Conservation (phyloP, 345 rosid species). For the Camelina sativa region DNA sequence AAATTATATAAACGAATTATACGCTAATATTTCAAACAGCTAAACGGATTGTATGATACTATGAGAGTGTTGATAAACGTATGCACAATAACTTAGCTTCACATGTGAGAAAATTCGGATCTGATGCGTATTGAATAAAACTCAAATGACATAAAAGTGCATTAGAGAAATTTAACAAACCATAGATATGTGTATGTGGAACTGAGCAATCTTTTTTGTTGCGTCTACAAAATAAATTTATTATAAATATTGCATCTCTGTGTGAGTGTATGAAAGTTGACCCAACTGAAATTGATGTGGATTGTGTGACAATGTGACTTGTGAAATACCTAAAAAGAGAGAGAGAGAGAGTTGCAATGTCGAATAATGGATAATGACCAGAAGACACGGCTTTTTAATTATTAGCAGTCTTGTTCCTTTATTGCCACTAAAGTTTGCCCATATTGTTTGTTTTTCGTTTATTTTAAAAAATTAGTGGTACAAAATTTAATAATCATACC, state of each 20-base stretch:
- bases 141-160: not conserved
- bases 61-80: not conserved
- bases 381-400: conserved; percentile 38
- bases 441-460: not conserved
- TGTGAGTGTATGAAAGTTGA: conserved; percentile 37
- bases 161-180: not conserved
- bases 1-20: not conserved
- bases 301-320: conserved; percentile 39
- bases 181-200: not conserved
- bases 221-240: conserved; percentile 7
- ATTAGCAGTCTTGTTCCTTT: conserved; percentile 31
- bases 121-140: not conserved
- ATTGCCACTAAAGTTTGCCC: conserved; percentile 32
- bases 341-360: conserved; percentile 27
- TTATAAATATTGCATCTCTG: not conserved
- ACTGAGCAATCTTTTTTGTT: conserved; percentile 16
- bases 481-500: conserved; percentile 22
- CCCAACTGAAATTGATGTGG: conserved; percentile 16
- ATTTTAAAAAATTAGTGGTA: not conserved
- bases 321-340: conserved; percentile 34
- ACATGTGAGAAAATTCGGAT: not conserved
- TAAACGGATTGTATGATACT: not conserved
- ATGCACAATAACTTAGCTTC: not conserved
- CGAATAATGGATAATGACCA: conserved; percentile 41
- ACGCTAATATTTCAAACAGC: not conserved